Percentiles rank a stretch among this genome's conserved stretches.
phyloP scores from a whole-genome alignment of 2,329 filamentous ascomycete species.

The Pseudofabraea citricarpa region DNA sequence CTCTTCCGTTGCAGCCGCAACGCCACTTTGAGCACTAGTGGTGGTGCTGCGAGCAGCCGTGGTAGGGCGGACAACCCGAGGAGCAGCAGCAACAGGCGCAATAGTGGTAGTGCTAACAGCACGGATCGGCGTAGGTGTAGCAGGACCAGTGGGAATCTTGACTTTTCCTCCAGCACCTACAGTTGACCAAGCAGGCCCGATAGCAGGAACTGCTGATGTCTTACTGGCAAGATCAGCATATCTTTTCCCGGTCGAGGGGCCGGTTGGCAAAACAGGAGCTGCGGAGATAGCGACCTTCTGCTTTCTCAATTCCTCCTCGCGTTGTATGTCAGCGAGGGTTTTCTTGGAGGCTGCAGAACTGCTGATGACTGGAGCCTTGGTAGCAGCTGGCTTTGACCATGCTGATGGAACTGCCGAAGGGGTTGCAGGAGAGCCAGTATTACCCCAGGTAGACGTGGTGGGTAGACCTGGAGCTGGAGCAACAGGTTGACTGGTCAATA shows the following conservation, averaged over 20 bases:
- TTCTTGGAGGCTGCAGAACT: constrained; percentile 59
- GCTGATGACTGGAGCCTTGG: constrained; percentile 32
- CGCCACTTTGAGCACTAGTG: constrained; percentile 30
- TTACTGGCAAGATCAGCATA: constrained; percentile 95
- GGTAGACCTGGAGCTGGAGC: constrained; percentile 74
- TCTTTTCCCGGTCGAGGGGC: constrained; percentile 63
- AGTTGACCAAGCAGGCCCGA: constrained; percentile 77
- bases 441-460: constrained; percentile 76
- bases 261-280: constrained; percentile 35
- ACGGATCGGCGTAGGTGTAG: constrained; percentile 38
- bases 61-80: constrained; percentile 47
- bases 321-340: constrained; percentile 92
- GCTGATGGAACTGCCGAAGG: constrained; percentile 26
- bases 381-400: constrained; percentile 44
- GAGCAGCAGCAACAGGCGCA: constrained; percentile 9
- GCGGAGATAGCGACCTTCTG: constrained; percentile 49
- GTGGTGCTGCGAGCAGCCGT: constrained; percentile 42
- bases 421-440: constrained; percentile 27
- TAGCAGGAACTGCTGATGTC: constrained; percentile 37
- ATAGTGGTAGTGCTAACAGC: constrained; percentile 29
- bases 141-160: constrained; percentile 64
- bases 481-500: constrained; percentile 50
- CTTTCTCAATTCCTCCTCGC: constrained; percentile 90
- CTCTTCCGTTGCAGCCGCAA: constrained; percentile 68
- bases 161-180: constrained; percentile 91